Evolutionary conservation across 495 filamentous ascomycete genomes (phyloP), one percentile per base, ranked within the genome.

Genomic region (Annulohypoxylon maeteangense): DNA sequence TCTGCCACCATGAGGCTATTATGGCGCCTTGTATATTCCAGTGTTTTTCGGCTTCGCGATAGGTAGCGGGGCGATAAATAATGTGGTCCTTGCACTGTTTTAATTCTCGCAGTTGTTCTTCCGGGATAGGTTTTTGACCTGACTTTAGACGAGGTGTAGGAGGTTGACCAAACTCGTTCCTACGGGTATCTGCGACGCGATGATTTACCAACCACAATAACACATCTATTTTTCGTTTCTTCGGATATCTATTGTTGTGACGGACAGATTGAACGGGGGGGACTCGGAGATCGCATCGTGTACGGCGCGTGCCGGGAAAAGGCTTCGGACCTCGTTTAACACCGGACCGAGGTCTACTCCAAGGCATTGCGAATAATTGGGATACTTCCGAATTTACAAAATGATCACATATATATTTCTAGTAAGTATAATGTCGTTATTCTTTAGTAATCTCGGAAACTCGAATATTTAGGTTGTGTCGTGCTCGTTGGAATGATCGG

Each of bases 251-350:
- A 27, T 22, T n/a, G 3, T 20, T 18, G 4, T 23, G 10, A 8
- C 56, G 27, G 25, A 62, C 29, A 34, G 27, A 29, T 3, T 20
- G 27, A 22, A 54, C 3, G 7, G 48, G 48, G n/a, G 50, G 42
- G 38, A 44, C 32, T 44, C 32, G 48, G 50, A 58, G 42, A 27
- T 50, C 50, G 20, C 34, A 50, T 66, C 32, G 36, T 29, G 62
- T 71, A 40, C 58, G 63, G 31, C 62, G 34, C 25, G 36, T 53
- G 16, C 58, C 50, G 44, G 36, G 34, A 47, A 36, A 58, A 40
- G 45, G 50, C 23, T 53, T 67, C 58, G 57, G 36, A 10, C 27
- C 62, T n/a, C 29, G 44, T 10, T 50, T 67, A 10, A 57, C 1
- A 23, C 58, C 63, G 31, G 27, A 45, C 50, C 50, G 50, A 54